phyloP scores from a whole-genome alignment of 2,329 filamentous ascomycete species.

The Ilyonectria mors-panacis region DNA sequence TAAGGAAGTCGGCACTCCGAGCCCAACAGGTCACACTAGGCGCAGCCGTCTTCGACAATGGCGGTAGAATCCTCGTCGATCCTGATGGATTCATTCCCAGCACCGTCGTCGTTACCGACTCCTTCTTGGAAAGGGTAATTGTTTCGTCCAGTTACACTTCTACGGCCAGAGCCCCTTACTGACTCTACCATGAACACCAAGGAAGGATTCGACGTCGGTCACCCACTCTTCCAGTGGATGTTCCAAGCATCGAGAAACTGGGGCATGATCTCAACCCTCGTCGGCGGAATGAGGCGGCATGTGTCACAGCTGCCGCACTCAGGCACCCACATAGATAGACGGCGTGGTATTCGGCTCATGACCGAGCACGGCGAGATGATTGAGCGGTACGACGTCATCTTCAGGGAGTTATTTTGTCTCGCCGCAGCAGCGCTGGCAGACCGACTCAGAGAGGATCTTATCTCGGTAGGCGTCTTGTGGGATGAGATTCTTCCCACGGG shows the following conservation, averaged over 20 bases:
- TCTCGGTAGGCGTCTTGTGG: constrained; percentile 78
- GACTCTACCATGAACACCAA: constrained; percentile 60
- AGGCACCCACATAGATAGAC: constrained; percentile 38
- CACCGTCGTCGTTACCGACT: constrained; percentile 76
- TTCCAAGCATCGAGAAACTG: constrained; percentile 87
- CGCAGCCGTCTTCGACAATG: constrained; percentile 76
- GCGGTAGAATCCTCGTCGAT: constrained; percentile 77
- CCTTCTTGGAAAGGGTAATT: constrained; percentile 76
- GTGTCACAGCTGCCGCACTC: constrained; percentile 65
- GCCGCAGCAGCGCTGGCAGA: constrained; percentile 82
- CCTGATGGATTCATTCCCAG: constrained; percentile 79
- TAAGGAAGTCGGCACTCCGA: constrained; percentile 68
- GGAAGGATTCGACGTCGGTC: constrained; percentile 82
- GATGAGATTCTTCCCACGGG: constrained; percentile 82
- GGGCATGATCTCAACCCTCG: constrained; percentile 75
- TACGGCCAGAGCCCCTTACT: neutral
- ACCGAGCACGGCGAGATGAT: constrained; percentile 71
- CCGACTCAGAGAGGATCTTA: constrained; percentile 74
- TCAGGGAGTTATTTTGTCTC: constrained; percentile 87
- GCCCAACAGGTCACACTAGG: constrained; percentile 73
- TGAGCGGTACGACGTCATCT: constrained; percentile 80
- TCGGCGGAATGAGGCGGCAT: constrained; percentile 81
- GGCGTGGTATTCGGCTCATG: constrained; percentile 59
- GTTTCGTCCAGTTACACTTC: constrained; percentile 22
- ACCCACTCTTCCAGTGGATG: constrained; percentile 90